Percentiles rank a stretch among this genome's conserved stretches.
Evolutionary conservation across 768 basidiomycete species (phyloP).

Genomic region (Cystofilobasidium ferigula): DNA sequence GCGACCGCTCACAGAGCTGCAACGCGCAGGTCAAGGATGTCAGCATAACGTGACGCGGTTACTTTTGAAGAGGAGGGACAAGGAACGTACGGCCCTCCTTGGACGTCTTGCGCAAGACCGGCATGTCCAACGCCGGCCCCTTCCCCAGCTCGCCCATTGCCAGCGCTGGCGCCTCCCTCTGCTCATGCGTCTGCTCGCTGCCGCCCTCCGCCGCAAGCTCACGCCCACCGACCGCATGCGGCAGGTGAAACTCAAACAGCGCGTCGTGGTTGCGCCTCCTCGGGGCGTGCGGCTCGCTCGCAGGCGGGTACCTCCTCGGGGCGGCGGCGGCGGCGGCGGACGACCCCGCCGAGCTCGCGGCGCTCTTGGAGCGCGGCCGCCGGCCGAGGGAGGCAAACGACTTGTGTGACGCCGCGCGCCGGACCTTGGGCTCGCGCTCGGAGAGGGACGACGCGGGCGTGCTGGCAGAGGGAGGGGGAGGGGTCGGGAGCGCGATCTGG

Average conservation of each 20-base stretch:
- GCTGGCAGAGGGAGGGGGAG: not conserved
- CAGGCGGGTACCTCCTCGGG: not conserved
- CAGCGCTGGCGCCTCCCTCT: not conserved
- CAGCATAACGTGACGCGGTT: not conserved
- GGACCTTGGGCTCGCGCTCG: no score
- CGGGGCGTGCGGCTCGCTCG: not conserved
- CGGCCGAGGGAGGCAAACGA: no score
- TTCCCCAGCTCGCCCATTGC: not conserved
- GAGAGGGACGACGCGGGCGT: not conserved
- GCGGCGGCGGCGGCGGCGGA: not conserved
- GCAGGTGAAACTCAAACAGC: conserved; percentile 2
- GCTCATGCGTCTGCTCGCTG: not conserved
- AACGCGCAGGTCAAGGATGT: not conserved
- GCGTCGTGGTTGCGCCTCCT: conserved; percentile 11
- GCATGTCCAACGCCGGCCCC: not conserved
- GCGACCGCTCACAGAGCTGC: not conserved
- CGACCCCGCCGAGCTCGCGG: no score
- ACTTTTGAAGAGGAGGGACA: not conserved
- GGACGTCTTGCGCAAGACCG: not conserved
- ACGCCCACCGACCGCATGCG: no score
- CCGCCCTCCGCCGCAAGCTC: no score
- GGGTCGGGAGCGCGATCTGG: conserved; percentile 3
- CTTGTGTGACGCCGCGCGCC: no score
- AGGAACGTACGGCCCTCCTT: conserved; percentile 11
- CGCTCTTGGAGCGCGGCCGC: no score